Conservation (phyloP, 768 basidiomycete species). For the Phaffia tasmanica region DNA sequence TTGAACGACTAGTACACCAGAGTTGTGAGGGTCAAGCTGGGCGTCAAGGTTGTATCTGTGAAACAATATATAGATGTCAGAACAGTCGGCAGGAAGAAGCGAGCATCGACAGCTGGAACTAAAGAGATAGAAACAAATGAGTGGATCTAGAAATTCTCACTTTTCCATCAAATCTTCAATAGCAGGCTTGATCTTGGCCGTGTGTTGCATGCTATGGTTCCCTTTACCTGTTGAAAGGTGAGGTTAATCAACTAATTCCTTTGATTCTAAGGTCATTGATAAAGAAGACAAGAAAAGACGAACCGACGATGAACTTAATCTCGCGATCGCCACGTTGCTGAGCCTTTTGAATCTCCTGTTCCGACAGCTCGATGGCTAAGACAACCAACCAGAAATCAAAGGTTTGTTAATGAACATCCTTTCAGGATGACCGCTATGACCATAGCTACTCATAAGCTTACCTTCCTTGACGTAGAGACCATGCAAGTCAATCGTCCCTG, state of each 20-base stretch:
- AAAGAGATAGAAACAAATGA: neutral
- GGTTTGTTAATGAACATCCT: neutral
- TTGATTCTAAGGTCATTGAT: neutral
- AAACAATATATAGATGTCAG: neutral
- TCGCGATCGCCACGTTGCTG: conserved; percentile 53
- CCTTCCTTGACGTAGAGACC: conserved; percentile 83
- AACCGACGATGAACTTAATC: conserved; percentile 73
- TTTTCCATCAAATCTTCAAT: conserved; percentile 76
- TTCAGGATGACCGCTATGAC: neutral
- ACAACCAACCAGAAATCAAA: neutral
- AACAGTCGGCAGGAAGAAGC: conserved; percentile 1
- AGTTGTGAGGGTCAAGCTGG: conserved; percentile 64
- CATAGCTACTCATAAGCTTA: conserved; percentile 3
- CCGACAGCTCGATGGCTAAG: conserved; percentile 56
- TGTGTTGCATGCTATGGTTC: conserved; percentile 62
- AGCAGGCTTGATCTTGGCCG: conserved; percentile 83
- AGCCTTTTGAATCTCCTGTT: conserved; percentile 52
- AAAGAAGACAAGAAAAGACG: conserved; percentile 32
- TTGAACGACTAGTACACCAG: conserved; percentile 70
- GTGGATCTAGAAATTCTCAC: conserved; percentile 40
- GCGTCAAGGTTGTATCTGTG: conserved; percentile 60
- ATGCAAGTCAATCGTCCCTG: conserved; percentile 76
- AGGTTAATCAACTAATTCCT: neutral
- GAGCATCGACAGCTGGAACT: neutral
- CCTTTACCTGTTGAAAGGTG: conserved; percentile 55